These are phyloP conservation scores for Alternaria brassicicola DNA, from an alignment of 2,329 filamentous ascomycete genomes.

Conservation along the genomic window DNA sequence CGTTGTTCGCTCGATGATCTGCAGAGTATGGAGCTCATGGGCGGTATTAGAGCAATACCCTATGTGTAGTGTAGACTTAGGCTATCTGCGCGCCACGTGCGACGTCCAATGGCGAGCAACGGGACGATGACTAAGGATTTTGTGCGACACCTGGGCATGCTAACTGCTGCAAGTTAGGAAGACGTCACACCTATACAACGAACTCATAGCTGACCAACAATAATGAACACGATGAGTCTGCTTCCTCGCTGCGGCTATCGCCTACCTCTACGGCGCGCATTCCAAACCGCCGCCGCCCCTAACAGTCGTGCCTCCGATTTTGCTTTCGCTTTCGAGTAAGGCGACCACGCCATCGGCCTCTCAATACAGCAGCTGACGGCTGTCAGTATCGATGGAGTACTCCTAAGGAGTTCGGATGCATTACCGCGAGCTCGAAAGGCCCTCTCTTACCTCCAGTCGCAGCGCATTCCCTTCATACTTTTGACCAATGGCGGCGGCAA, in stretches of 20 bases:
- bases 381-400: constrained; percentile 87
- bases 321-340: constrained; percentile 64
- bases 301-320: constrained; percentile 57
- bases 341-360: constrained; percentile 26
- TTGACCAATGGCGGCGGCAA: constrained; percentile 95
- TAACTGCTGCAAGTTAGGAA: not conserved
- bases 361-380: constrained; percentile 27
- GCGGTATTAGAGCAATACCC: not conserved
- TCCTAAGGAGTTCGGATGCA: constrained; percentile 79
- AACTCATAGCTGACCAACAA: constrained; percentile 1
- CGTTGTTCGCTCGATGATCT: not conserved
- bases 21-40: not conserved
- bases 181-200: not conserved
- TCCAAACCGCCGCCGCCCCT: constrained; percentile 34
- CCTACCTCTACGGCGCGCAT: constrained; percentile 23
- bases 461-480: constrained; percentile 88
- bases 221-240: constrained; percentile 26
- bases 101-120: not conserved
- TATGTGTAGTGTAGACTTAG: not conserved
- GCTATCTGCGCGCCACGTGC: not conserved
- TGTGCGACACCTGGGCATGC: no score
- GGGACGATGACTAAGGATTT: not conserved
- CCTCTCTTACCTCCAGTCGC: constrained; percentile 72
- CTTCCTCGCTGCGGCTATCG: constrained; percentile 20
- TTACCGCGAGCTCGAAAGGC: constrained; percentile 79